Base-by-base conservation (phyloP, 371 early-diverging fungal genomes). In the Mortierella sp. region DNA sequence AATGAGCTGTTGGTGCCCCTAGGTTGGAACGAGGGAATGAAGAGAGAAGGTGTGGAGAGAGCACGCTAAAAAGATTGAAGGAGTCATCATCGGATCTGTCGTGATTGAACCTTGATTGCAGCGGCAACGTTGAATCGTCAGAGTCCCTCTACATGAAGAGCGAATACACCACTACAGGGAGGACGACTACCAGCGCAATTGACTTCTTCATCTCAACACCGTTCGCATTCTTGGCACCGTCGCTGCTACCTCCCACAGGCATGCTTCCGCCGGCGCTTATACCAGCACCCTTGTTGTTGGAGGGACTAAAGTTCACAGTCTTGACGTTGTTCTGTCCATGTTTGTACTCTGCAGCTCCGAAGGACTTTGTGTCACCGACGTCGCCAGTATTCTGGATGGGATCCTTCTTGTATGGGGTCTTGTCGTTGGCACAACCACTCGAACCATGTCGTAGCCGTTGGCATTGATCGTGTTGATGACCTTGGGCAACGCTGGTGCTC, bases 391-490 rank as follows among this genome's bases (percentile, higher is more conserved):
- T 53, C 34, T 45, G 82, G 82, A 67, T 64, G 13, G 70, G 65
- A 23, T 58, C 62, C 64, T 82, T 71, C 71, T 84, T 84, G 58
- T 87, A 87, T 4, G 86, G 87, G 1, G 79, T 69, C 46, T 82
- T 71, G 62, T 87, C 86, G 42, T 84, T 83, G 9, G 83, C 47
- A 59, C 87, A 87, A 4, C 86, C 86, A 57, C 54, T 18, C 86
- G 81, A n/a, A 87, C 86, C 84, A 87, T 82, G 46, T 79, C 85
- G 46, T 86, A 87, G 6, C 85, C 85, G 49, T 83, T 68, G 16
- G 82, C 64, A 21, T 82, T 65, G 55, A 87, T 83, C 0, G 81
- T 68, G 38, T 84, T 82, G 42, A 87, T 63, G 27, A 83, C 74
- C 62, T 84, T 79, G 38, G 82, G 79, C 16, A 83, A 56, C 9